Evolutionary conservation across 2,329 filamentous ascomycete species (phyloP), one percentile per base, ranked within the genome.

Genomic region (Penicillium sp.): DNA sequence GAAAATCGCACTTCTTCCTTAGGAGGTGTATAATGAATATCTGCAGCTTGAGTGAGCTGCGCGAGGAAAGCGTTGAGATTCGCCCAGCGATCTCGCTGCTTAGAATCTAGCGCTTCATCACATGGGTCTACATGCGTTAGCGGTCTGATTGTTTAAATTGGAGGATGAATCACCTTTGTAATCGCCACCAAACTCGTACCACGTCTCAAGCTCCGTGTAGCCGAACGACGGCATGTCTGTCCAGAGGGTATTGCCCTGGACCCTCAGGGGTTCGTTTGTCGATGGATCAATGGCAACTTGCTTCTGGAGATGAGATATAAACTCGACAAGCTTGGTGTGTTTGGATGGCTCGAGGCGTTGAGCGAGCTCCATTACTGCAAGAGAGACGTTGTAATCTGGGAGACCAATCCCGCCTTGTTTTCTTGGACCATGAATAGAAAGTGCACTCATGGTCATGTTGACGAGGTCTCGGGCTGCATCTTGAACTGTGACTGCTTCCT

Each of bases 21-120:
- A 6, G 52, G 16, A 8, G 50, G 16, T 25, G 50, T 7, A 41
- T 56, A 52, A 25, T 29, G 35, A 49, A 62, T 37, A 3, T 61
- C 52, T 5, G 57, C 50, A 16, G 54, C 47, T 31, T 60, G 52
- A n/a, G 50, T 60, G 6, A 63, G 52, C 32, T 61, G 57, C 29
- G 57, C 60, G 50, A 63, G 46, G 50, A 61, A 62, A 27, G 52
- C 52, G 27, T 57, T 57, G 25, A 69, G 40, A 29, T 54, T 59
- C 6, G n/a, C 38, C 57, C 54, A 59, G 34, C 57, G 54, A 23
- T 47, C 31, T 48, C 49, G 41, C 47, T 59, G 27, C 46, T 57
- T 18, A 37, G 35, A 15, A 31, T 54, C 46, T 32, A 55, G 39
- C 1, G 29, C 37, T 38, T 44, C n/a, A 42, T 59, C 44, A 53